Base-by-base conservation (phyloP, 345 rosid genomes). In the Toxicodendron radicans region DNA sequence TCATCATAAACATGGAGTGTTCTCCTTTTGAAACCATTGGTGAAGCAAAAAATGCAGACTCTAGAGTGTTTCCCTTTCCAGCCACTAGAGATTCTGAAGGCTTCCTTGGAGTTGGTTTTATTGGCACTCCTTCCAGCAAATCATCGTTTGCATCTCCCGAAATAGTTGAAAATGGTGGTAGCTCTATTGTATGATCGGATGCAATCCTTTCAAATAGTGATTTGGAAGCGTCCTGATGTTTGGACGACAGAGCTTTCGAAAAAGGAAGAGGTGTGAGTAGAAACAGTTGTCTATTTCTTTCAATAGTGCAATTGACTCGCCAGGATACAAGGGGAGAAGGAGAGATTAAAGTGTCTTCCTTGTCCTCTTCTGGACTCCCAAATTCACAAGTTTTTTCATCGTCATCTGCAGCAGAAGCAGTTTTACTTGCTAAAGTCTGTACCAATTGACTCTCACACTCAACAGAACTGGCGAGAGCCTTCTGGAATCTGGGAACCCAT, bases 261-360 rank as follows among this genome's bases (percentile, higher is more conserved):
- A 89, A 76, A 11, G 95, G 91, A 60, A 95, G 82, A 79, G 99
- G 98, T 43, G 97, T 95, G 66, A 95, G 88, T 72, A 87, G 72
- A 83, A 93, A 91, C 63, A 93, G 84, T 69, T 90, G 99, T 70
- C 93, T 85, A 30, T 89, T 86, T 79, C 89, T 88, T 46, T 90
- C 93, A 7, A 79, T 71, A 7, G 86, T 81, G 60, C 90, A 76
- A 70, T 82, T 86, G 69, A 85, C 92, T 76, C 90, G 90, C 98
- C 98, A 93, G 9, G 91, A 81, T 23, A 95, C 98, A 5, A 93
- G 88, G 6, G 99, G 98, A 67, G 98, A 95, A 73, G 97, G 98
- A 79, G 99, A 95, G 59, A 95, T 84, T 75, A 95, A 71, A 1
- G 89, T 78, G 68, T 83, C 85, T 71, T 75, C 75, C 4, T 75